Percentiles rank a stretch among this genome's conserved stretches.
Evolutionary conservation across 179 eudicot genomes (phyloP).

Genomic region (Spinacia oleracea): DNA sequence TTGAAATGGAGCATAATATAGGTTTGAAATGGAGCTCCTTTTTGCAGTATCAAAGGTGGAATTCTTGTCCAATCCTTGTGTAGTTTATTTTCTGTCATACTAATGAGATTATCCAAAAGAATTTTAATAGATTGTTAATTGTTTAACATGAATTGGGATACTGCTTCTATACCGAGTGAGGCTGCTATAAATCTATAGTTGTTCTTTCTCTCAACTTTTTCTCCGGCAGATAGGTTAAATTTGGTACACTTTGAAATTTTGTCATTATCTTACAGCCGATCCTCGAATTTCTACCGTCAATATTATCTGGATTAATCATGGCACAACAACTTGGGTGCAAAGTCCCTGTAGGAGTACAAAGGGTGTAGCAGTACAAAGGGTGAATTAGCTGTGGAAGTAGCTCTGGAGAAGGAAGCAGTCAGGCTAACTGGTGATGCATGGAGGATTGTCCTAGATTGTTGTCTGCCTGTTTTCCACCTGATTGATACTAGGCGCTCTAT

Average conservation of each 20-base stretch:
- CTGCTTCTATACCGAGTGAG: background rate
- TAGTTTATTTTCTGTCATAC: background rate
- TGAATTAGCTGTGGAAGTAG: too few relatives aligned
- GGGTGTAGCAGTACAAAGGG: too few relatives aligned
- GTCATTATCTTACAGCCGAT: constrained; percentile 58
- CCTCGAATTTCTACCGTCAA: constrained; percentile 72
- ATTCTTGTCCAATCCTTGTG: background rate
- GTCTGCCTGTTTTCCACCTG: too few relatives aligned
- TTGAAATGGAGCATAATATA: too few relatives aligned
- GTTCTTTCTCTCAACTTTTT: background rate
- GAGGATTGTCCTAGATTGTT: too few relatives aligned
- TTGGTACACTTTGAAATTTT: too few relatives aligned
- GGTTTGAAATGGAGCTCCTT: background rate
- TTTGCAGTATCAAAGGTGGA: background rate
- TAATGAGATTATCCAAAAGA: background rate
- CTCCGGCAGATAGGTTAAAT: background rate
- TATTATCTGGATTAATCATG: constrained; percentile 77
- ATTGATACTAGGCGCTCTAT: constrained; percentile 77
- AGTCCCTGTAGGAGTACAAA: constrained; percentile 45
- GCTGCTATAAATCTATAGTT: background rate
- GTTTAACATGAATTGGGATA: background rate
- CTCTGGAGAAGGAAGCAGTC: too few relatives aligned
- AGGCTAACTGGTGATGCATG: too few relatives aligned
- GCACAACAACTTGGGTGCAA: constrained; percentile 65
- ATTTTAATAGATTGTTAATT: background rate